Base-by-base conservation (phyloP, 1,284 basidiomycete genomes). In the Rhodotorula sp. region DNA sequence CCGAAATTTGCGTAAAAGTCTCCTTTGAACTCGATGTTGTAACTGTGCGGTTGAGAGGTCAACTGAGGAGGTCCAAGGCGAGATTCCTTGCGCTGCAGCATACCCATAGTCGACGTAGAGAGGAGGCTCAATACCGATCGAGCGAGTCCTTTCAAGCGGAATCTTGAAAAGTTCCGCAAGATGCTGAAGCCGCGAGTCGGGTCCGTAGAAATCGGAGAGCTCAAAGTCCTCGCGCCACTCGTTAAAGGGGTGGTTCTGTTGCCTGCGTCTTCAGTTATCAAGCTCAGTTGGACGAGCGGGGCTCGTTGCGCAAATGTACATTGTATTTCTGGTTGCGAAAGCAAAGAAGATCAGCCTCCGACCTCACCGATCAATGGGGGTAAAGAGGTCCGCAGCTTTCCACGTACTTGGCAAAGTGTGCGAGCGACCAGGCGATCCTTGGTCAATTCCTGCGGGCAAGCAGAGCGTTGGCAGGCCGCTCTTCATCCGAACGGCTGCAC, bases 41-140 rank as follows among this genome's bases (percentile, higher is more conserved):
- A 48, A 26, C 43, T 43, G 34, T 38, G 38, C 38, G 10, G 12
- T 10, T 8, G 38, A 43, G 12, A 1, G 38, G 38, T 43, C 38
- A 43, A 43, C 38, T 43, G 8, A 2, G 38, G 38, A 43, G 38
- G 38, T 43, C 10, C 12, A 2, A 12, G 12, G 38, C 12, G 38
- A 12, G 8, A 12, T 43, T 12, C 2, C 12, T 43, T 43, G 38
- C 38, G 38, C 38, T 74, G 64, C 72, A 72, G 8, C 38, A 26
- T 50, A 64, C 14, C 75, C 75, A 21, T 76, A 78, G 70, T 76
- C 75, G 60, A 69, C 71, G 45, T 58, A 75, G 56, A 78, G 71
- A 5, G 73, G 77, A 19, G 77, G 77, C 66, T 78, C 77, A 68
- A 78, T 77, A 15, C 64, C 60, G 48, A 77, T 60, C 45, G 54